A percentile compares a stretch with the other conserved stretches of the same genome.
These are phyloP conservation scores for Botrytis paeoniae DNA, from an alignment of 2,329 filamentous ascomycete species.

Conservation along the genomic window DNA sequence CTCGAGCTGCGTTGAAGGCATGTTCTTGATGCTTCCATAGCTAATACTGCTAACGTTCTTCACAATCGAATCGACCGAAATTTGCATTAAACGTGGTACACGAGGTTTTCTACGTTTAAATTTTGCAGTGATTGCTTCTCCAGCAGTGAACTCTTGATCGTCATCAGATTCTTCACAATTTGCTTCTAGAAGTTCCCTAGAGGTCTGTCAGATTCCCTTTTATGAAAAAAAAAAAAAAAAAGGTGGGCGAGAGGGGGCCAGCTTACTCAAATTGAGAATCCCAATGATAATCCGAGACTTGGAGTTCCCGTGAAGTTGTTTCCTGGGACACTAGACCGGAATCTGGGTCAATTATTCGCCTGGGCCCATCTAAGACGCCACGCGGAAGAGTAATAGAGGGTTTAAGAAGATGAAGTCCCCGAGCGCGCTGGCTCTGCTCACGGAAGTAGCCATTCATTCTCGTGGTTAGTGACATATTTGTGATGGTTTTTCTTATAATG, in stretches of 20 bases:
- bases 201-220: background rate
- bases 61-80: background rate
- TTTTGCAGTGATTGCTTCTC: background rate
- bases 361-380: background rate
- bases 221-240: background rate
- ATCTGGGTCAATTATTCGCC: background rate
- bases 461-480: background rate
- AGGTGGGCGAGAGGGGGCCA: background rate
- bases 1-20: background rate
- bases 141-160: background rate
- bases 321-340: background rate
- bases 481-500: background rate
- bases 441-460: constrained; percentile 2
- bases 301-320: background rate
- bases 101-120: background rate
- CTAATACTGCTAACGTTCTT: background rate
- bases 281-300: background rate
- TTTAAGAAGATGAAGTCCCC: background rate
- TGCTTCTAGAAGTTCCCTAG: background rate
- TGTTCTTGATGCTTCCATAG: background rate
- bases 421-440: background rate
- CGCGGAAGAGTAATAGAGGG: background rate
- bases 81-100: background rate
- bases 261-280: background rate
- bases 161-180: background rate